Percentiles rank a stretch among this genome's conserved stretches.
Conservation (phyloP, 352 stramenopile species). For the Phytophthora cajani region DNA sequence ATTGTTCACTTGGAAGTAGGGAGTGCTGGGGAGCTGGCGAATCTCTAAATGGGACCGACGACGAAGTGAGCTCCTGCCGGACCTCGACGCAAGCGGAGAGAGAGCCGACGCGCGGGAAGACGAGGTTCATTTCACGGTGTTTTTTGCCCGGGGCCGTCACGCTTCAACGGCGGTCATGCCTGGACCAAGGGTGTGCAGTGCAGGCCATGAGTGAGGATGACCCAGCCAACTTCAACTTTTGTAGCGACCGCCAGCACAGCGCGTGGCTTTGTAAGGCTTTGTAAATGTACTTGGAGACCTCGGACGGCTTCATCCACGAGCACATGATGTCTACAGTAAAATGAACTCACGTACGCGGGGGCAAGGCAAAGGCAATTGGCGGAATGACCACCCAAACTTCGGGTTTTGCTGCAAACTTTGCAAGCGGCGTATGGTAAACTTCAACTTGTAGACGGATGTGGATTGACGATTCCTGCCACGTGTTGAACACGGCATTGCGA, state of each 20-base stretch:
- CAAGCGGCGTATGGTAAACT: neutral
- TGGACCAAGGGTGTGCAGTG: neutral
- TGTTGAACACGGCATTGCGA: neutral
- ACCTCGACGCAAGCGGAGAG: slow-evolving; percentile 9
- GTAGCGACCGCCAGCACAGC: neutral
- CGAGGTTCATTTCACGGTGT: slow-evolving; percentile 11
- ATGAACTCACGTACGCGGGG: too few relatives aligned
- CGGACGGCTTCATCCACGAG: neutral
- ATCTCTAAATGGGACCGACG: slow-evolving; percentile 22
- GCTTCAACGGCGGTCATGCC: neutral
- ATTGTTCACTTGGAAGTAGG: slow-evolving; percentile 13
- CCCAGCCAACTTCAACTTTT: slow-evolving; percentile 18
- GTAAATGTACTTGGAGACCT: neutral
- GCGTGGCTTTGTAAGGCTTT: neutral
- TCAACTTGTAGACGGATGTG: neutral
- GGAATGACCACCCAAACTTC: too few relatives aligned
- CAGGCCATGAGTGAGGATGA: neutral
- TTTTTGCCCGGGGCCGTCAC: slow-evolving; percentile 3
- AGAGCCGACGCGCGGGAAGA: slow-evolving; percentile 22
- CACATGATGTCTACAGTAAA: slow-evolving; percentile 8
- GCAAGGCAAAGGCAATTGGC: too few relatives aligned
- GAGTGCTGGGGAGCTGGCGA: slow-evolving; percentile 1
- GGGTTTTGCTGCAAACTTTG: too few relatives aligned
- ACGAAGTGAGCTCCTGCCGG: slow-evolving; percentile 9
- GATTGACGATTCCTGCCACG: neutral